phyloP scores from a whole-genome alignment of 1,284 basidiomycete species.

The Cutaneotrichosporon daszewskae region DNA sequence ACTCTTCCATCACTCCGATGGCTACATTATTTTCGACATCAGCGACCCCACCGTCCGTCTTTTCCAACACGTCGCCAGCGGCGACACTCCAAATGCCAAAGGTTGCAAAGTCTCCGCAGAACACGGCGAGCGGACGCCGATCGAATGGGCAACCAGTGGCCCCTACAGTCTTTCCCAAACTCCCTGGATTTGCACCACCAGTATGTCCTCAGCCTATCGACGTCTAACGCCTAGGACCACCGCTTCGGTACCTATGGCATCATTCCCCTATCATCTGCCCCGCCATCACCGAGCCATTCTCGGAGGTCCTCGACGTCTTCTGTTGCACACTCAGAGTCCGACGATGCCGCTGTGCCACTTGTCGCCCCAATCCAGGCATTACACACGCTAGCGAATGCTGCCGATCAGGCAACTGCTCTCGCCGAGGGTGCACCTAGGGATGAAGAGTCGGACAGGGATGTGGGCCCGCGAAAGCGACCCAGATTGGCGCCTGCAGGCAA shows the following conservation, averaged over 20 bases:
- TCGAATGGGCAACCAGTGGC: too few species aligned
- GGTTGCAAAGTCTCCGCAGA: slow-evolving; percentile 22
- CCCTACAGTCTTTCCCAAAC: too few species aligned
- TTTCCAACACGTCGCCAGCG: slow-evolving; percentile 8
- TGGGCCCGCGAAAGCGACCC: neutral
- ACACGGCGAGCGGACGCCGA: slow-evolving; percentile 28
- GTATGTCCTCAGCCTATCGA: slow-evolving; percentile 48
- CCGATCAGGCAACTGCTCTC: slow-evolving; percentile 69
- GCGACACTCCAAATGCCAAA: neutral
- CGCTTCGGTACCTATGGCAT: slow-evolving; percentile 88
- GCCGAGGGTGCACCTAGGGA: slow-evolving; percentile 15
- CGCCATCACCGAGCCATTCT: slow-evolving; percentile 52
- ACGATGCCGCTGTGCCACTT: slow-evolving; percentile 54
- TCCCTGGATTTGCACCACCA: slow-evolving; percentile 83
- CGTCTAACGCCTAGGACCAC: slow-evolving; percentile 57
- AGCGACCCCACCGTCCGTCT: slow-evolving; percentile 27
- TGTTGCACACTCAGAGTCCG: slow-evolving; percentile 73
- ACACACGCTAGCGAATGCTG: slow-evolving; percentile 85
- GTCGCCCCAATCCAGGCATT: slow-evolving; percentile 89
- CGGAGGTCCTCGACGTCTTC: slow-evolving; percentile 52
- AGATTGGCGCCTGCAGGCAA: slow-evolving; percentile 6
- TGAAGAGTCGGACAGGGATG: neutral
- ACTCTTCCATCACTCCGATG: slow-evolving; percentile 24
- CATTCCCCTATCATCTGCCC: slow-evolving; percentile 55
- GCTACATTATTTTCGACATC: slow-evolving; percentile 31